phyloP scores from a whole-genome alignment of 306 rosid species.

The Prunus campanulata region DNA sequence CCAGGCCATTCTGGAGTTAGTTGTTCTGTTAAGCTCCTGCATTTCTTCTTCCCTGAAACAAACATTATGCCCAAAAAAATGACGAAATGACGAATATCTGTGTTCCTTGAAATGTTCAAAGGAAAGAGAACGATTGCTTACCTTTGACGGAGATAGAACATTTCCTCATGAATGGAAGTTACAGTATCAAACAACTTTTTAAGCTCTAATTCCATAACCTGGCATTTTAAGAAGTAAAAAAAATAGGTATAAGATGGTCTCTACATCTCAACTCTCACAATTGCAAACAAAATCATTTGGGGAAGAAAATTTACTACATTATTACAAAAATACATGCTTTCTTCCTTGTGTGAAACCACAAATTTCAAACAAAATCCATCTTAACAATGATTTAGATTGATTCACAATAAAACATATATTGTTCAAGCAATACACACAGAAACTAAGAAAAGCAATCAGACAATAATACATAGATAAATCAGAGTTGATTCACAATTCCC shows the following conservation, averaged over 20 bases:
- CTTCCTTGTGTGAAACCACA: not conserved
- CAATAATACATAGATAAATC: too few relatives aligned
- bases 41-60: slow-evolving; percentile 83
- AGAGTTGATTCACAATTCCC: not conserved
- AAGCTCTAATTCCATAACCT: slow-evolving; percentile 88
- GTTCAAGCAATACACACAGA: not conserved
- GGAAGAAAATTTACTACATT: not conserved
- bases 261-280: not conserved
- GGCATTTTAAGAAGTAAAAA: slow-evolving; percentile 3
- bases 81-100: not conserved
- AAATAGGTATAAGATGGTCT: slow-evolving; percentile 7
- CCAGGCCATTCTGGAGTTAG: slow-evolving; percentile 73
- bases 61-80: too few relatives aligned
- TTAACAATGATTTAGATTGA: not conserved
- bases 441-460: too few relatives aligned
- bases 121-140: slow-evolving; percentile 22
- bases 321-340: not conserved
- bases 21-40: slow-evolving; percentile 79
- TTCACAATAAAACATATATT: not conserved
- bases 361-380: not conserved
- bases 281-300: not conserved
- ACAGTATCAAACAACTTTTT: slow-evolving; percentile 70
- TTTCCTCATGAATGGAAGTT: slow-evolving; percentile 75
- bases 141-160: slow-evolving; percentile 82
- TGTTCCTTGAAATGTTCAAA: not conserved